These are phyloP conservation scores for Ceriops zippeliana DNA, from an alignment of 345 rosid genomes.

Conservation along the genomic window DNA sequence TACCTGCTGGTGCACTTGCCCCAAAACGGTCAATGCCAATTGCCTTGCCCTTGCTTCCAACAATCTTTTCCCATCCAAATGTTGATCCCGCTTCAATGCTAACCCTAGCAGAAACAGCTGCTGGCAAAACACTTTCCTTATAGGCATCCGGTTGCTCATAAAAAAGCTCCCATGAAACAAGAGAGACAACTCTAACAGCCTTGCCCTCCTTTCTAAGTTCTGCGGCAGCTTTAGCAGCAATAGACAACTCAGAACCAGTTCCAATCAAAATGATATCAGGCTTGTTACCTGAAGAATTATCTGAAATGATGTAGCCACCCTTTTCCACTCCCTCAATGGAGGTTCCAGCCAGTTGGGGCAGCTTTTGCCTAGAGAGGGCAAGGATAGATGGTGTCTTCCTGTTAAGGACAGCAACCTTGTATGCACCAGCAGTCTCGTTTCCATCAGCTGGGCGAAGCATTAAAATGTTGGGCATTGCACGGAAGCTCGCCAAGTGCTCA, in stretches of 20 bases:
- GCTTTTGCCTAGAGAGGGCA: constrained; percentile 93
- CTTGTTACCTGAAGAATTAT: constrained; percentile 81
- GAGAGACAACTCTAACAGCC: constrained; percentile 83
- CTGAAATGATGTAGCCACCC: constrained; percentile 87
- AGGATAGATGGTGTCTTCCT: constrained; percentile 83
- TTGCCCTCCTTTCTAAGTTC: constrained; percentile 88
- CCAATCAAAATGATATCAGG: constrained; percentile 92
- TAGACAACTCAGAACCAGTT: constrained; percentile 94
- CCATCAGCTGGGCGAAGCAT: constrained; percentile 99
- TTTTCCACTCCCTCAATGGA: constrained; percentile 84
- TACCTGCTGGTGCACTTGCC: constrained; percentile 92
- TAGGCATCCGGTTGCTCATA: constrained; percentile 71
- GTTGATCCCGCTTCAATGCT: constrained; percentile 93
- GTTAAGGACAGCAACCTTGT: constrained; percentile 73
- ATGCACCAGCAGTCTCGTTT: constrained; percentile 94
- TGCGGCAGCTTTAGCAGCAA: constrained; percentile 76
- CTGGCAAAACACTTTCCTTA: constrained; percentile 86
- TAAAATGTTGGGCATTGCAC: constrained; percentile 94
- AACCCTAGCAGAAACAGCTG: constrained; percentile 70
- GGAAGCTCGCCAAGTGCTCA: constrained; percentile 97
- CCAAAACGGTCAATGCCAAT: constrained; percentile 82
- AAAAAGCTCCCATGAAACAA: constrained; percentile 90
- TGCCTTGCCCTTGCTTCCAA: constrained; percentile 74
- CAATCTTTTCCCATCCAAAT: constrained; percentile 81
- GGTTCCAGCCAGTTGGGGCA: constrained; percentile 80